These are phyloP conservation scores for Oryza glumipatula DNA, from an alignment of 176 grass and related monocot species.

Conservation along the genomic window DNA sequence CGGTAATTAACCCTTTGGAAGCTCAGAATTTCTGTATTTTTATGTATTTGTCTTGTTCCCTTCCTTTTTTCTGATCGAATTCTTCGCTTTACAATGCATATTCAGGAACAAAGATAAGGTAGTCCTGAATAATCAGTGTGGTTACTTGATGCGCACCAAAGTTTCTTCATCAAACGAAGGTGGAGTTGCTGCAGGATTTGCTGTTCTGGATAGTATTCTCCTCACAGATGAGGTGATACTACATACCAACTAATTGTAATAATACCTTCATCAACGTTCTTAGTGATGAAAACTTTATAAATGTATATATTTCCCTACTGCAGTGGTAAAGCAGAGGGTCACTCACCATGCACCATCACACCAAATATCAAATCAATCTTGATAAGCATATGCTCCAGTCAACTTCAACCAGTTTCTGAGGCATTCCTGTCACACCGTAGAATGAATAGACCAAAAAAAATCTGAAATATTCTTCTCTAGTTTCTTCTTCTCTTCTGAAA, in stretches of 20 bases:
- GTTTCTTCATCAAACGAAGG: slow-evolving; percentile 97
- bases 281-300: neutral
- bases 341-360: neutral
- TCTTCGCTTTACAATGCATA: neutral
- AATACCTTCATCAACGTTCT: neutral
- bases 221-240: slow-evolving; percentile 71
- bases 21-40: neutral
- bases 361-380: neutral
- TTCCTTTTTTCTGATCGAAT: neutral
- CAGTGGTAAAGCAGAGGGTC: neutral
- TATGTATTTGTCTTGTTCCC: neutral
- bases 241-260: neutral
- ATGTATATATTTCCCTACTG: neutral
- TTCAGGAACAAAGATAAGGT: slow-evolving; percentile 89
- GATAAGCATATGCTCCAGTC: neutral
- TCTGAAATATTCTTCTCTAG: neutral
- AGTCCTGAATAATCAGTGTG: slow-evolving; percentile 69
- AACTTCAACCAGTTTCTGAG: neutral
- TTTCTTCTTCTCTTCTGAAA: neutral
- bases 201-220: slow-evolving; percentile 82
- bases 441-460: neutral
- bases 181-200: slow-evolving; percentile 92
- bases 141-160: slow-evolving; percentile 93
- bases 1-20: slow-evolving; percentile 51
- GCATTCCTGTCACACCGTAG: neutral